phyloP scores from a whole-genome alignment of 1,139 yeast species.

The Saccharomyces hybrid region DNA sequence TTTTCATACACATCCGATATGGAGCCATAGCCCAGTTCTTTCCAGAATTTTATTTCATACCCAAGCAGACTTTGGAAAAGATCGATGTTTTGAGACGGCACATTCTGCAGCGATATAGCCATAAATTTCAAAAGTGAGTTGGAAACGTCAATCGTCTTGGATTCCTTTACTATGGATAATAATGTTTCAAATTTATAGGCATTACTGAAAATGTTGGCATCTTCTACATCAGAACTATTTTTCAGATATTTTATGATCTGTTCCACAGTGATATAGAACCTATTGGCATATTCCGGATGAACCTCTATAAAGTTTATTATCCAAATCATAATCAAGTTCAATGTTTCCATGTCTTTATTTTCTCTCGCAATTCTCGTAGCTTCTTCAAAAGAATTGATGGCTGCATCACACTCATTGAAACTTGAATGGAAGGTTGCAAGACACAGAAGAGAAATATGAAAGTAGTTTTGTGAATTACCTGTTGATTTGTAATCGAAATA shows the following conservation, averaged over 20 bases:
- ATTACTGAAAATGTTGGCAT: constrained; percentile 21
- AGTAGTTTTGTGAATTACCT: constrained; percentile 21
- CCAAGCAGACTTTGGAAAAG: constrained; percentile 7
- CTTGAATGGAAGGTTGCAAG: constrained; percentile 72
- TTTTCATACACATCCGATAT: constrained; percentile 10
- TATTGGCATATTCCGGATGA: constrained; percentile 51
- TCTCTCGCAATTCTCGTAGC: constrained; percentile 86
- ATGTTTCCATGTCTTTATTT: constrained; percentile 64
- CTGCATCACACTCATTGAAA: constrained; percentile 68
- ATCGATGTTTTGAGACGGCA: constrained; percentile 6
- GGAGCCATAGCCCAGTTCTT: constrained; percentile 10
- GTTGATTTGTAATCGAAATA: constrained; percentile 85
- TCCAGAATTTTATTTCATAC: constrained; percentile 12
- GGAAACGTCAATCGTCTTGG: constrained; percentile 13
- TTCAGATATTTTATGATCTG: constrained; percentile 61
- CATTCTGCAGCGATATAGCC: constrained; percentile 16
- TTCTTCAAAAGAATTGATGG: constrained; percentile 74
- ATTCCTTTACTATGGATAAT: constrained; percentile 16
- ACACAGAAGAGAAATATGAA: constrained; percentile 72
- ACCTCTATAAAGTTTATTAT: constrained; percentile 61
- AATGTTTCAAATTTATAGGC: constrained; percentile 27
- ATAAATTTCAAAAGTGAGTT: constrained; percentile 22
- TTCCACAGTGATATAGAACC: constrained; percentile 39
- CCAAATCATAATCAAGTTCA: constrained; percentile 77
- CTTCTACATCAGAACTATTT: constrained; percentile 18